Percentiles rank a stretch among this genome's conserved stretches.
Evolutionary conservation across 2,329 filamentous ascomycete species (phyloP).

Genomic region (Penicillium sp.): DNA sequence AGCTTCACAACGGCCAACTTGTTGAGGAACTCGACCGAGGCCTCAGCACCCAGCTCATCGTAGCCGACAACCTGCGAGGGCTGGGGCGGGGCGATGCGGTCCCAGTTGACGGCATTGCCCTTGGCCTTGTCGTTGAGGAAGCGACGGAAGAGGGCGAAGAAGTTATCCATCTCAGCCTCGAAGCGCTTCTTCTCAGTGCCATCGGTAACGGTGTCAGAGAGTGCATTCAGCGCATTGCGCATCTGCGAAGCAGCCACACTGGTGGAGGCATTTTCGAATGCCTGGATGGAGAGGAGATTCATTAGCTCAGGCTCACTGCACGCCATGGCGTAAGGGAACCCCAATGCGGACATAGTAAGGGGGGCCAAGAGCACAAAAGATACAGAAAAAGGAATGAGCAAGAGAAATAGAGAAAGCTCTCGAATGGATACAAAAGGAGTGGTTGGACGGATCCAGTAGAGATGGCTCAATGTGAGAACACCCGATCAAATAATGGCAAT

Average conservation of each 20-base stretch:
- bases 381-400: too few relatives aligned
- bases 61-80: constrained; percentile 94
- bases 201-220: constrained; percentile 84
- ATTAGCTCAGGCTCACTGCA: constrained; percentile 5
- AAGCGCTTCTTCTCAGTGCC: constrained; percentile 70
- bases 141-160: constrained; percentile 96
- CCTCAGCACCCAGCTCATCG: constrained; percentile 77
- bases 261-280: constrained; percentile 98
- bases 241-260: constrained; percentile 97
- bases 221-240: constrained; percentile 92
- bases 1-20: constrained; percentile 98
- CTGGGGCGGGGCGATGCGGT: constrained; percentile 89
- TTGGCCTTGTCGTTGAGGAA: constrained; percentile 99
- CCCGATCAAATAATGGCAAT: not conserved
- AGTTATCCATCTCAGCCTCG: constrained; percentile 99
- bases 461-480: not conserved
- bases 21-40: constrained; percentile 89
- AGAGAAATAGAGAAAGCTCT: too few relatives aligned
- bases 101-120: constrained; percentile 93
- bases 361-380: too few relatives aligned
- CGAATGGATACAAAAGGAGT: constrained; percentile 1
- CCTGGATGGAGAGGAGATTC: constrained; percentile 50
- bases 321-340: constrained; percentile 8
- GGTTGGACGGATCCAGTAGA: not conserved
- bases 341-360: too few relatives aligned